A percentile compares a stretch with the other conserved stretches of the same genome.
These are phyloP conservation scores for Pistacia vera DNA, from an alignment of 345 rosid genomes.

Conservation along the genomic window DNA sequence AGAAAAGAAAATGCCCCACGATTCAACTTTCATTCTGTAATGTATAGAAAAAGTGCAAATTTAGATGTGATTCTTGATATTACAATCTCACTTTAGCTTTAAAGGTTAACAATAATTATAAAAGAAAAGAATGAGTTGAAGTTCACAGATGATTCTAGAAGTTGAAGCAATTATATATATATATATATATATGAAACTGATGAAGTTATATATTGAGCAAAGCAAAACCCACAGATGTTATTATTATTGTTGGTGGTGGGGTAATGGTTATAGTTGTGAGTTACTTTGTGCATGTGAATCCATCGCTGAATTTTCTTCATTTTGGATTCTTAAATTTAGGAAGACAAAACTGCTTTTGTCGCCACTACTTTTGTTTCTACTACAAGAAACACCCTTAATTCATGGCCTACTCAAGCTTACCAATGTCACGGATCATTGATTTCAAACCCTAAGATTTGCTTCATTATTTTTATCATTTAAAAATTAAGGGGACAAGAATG, in stretches of 20 bases:
- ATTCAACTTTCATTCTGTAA: neutral
- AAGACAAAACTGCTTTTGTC: constrained; percentile 17
- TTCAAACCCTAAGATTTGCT: neutral
- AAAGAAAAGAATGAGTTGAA: neutral
- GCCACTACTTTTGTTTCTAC: too few relatives aligned
- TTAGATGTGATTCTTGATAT: neutral
- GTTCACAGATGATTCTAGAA: too few relatives aligned
- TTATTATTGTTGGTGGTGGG: too few relatives aligned
- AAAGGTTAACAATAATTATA: neutral
- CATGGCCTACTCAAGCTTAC: constrained; percentile 12
- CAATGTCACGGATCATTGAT: constrained; percentile 24
- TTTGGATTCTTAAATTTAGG: constrained; percentile 3
- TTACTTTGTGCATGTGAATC: constrained; percentile 20
- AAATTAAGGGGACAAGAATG: neutral
- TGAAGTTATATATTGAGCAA: too few relatives aligned
- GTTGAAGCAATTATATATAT: too few relatives aligned
- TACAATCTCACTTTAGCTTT: neutral
- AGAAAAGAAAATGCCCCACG: neutral
- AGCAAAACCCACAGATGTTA: too few relatives aligned
- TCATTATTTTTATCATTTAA: neutral
- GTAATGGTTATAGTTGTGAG: too few relatives aligned
- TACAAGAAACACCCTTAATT: constrained; percentile 16
- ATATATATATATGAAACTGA: too few relatives aligned
- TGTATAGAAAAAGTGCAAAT: neutral
- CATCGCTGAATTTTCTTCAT: neutral